Percentiles rank a stretch among this genome's conserved stretches.
Evolutionary conservation across 148 eudicot species (phyloP).

Genomic region (Rhododendron ferrugineum): DNA sequence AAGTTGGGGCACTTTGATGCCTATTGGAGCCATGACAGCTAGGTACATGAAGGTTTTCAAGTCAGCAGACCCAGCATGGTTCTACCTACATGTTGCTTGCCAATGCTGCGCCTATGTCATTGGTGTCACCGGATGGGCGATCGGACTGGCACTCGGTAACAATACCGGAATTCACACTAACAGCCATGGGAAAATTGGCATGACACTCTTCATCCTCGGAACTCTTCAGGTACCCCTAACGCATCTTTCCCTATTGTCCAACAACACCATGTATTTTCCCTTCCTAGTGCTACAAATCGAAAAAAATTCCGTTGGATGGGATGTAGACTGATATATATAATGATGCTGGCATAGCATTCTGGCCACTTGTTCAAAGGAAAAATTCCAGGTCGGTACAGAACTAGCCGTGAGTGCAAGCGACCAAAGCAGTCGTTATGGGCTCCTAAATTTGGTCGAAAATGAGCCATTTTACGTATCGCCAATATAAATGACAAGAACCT

Average conservation of each 20-base stretch:
- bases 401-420: too few relatives aligned
- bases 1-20: conserved; percentile 52
- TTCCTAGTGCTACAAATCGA: not conserved
- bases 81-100: conserved; percentile 45
- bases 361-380: too few relatives aligned
- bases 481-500: too few relatives aligned
- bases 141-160: conserved; percentile 47
- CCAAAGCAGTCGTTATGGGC: not conserved
- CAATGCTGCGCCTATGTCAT: conserved; percentile 39
- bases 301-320: not conserved
- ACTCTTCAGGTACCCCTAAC: conserved; percentile 35
- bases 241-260: not conserved
- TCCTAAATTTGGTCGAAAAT: not conserved
- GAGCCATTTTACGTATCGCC: not conserved
- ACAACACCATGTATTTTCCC: not conserved
- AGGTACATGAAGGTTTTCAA: conserved; percentile 54
- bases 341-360: too few relatives aligned
- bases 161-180: conserved; percentile 23
- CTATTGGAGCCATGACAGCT: conserved; percentile 43
- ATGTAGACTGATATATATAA: too few relatives aligned
- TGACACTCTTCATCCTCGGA: conserved; percentile 40
- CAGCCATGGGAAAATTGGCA: conserved; percentile 44
- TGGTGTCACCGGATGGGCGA: conserved; percentile 56
- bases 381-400: too few relatives aligned
- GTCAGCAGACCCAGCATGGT: conserved; percentile 54